Percentiles rank a stretch among this genome's conserved stretches.
Evolutionary conservation across 176 grass and related monocot species (phyloP).

Genomic region (Bonia amplexicaulis): DNA sequence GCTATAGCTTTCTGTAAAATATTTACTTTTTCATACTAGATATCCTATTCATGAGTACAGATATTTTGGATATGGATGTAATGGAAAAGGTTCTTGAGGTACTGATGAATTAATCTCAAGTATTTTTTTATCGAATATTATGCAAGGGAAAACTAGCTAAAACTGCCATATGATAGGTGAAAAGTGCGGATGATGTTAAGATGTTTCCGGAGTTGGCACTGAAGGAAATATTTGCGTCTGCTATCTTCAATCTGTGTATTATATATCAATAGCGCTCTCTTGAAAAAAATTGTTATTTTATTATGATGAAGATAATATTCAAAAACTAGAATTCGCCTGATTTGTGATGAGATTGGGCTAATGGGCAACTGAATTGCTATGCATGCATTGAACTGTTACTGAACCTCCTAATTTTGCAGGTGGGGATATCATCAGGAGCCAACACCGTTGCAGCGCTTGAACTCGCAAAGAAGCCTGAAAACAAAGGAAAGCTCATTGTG

Average conservation of each 20-base stretch:
- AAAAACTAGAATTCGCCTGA: background rate
- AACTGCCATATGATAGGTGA: slow-evolving; percentile 45
- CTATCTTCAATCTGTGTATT: background rate
- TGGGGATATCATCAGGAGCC: slow-evolving; percentile 89
- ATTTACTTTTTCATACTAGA: too few species aligned
- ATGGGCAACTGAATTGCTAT: background rate
- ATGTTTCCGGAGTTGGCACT: slow-evolving; percentile 71
- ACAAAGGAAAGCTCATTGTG: slow-evolving; percentile 93
- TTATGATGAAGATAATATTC: background rate
- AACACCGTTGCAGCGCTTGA: slow-evolving; percentile 77
- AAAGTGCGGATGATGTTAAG: slow-evolving; percentile 72
- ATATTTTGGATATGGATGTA: slow-evolving; percentile 86
- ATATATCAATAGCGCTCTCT: background rate
- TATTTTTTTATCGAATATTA: background rate
- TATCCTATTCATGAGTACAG: too few species aligned
- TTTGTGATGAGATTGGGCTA: background rate
- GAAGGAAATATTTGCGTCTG: slow-evolving; percentile 26
- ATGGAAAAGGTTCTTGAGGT: slow-evolving; percentile 94
- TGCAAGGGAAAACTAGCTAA: background rate
- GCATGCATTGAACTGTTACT: background rate
- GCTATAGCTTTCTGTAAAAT: too few species aligned
- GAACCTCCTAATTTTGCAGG: slow-evolving; percentile 33
- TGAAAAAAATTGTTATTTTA: background rate
- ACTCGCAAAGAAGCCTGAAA: slow-evolving; percentile 80
- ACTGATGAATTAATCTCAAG: background rate